Base-by-base conservation (phyloP, 2,329 filamentous ascomycete genomes). In the Sporothrix sp. region DNA sequence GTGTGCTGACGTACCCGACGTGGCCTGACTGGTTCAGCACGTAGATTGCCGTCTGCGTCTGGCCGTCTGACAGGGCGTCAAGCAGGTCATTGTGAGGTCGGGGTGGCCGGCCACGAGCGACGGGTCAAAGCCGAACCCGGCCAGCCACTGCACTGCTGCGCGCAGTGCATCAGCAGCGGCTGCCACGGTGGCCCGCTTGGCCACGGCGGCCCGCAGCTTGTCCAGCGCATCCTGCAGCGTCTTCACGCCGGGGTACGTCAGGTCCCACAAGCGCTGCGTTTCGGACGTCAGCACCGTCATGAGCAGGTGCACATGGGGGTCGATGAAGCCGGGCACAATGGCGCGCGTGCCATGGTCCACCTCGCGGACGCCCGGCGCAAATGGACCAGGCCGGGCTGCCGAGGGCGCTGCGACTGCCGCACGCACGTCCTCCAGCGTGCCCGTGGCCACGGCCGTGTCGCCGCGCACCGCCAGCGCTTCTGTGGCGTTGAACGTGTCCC, bases 31-130 rank as follows among this genome's bases (percentile, higher is more conserved):
- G 49, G 46, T 52, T 54, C n/a, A 52, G 3, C 9, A 52, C 42
- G 7, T 50, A 42, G 16, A 54, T 37, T 28, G 52, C 49, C 13
- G 23, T 48, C 3, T n/a, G n/a, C 7, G 25, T 20, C 71, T n/a
- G n/a, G n/a, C n/a, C n/a, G 54, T 65, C 68, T 16, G 74, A 71
- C 8, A 70, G 63, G 39, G 73, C 72, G 54, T 68, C 73, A 44
- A 74, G 61, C 35, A 74, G 70, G 59, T 74, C 72, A 32, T 66
- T 59, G 66, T 58, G 36, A 62, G 52, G 50, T 61, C 59, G 0
- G 52, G 49, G 42, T 54, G 52, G 4, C 21, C 50, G 2, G 23
- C 30, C 6, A 54, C 52, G 5, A 54, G 46, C 10, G 49, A 52
- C 20, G 52, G 49, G 46, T 54, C 52, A n/a, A 52, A 54, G 9